A percentile compares a stretch with the other conserved stretches of the same genome.
phyloP scores from a whole-genome alignment of 169 alveolate species.

The Plasmodium ovale region DNA sequence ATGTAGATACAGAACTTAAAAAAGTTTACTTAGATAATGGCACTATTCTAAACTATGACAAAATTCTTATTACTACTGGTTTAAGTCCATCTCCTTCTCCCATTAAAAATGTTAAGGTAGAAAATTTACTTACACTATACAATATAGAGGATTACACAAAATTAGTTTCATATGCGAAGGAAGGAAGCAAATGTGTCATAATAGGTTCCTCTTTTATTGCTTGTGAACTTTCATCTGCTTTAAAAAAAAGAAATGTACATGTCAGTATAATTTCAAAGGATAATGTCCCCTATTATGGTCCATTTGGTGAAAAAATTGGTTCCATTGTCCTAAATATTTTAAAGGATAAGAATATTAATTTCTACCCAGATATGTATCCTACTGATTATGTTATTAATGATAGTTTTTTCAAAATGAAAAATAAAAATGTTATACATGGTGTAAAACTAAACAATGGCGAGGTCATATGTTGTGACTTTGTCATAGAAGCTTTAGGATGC shows the following conservation, averaged over 20 bases:
- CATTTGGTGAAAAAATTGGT: slow-evolving; percentile 82
- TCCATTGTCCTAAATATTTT: slow-evolving; percentile 75
- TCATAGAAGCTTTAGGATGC: slow-evolving; percentile 87
- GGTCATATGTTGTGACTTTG: slow-evolving; percentile 83
- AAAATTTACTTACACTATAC: slow-evolving; percentile 81
- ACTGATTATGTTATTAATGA: slow-evolving; percentile 61
- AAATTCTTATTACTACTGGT: slow-evolving; percentile 85
- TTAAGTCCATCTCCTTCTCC: slow-evolving; percentile 75
- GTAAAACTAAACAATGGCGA: slow-evolving; percentile 78
- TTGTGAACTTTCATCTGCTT: slow-evolving; percentile 84
- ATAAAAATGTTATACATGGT: slow-evolving; percentile 77
- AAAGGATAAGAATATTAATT: slow-evolving; percentile 77
- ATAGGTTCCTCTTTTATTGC: slow-evolving; percentile 87
- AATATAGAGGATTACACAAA: slow-evolving; percentile 75
- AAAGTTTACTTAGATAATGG: slow-evolving; percentile 81
- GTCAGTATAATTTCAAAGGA: slow-evolving; percentile 81
- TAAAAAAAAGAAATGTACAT: slow-evolving; percentile 79
- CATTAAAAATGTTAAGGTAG: not conserved
- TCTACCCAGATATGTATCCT: slow-evolving; percentile 73
- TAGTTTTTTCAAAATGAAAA: slow-evolving; percentile 25
- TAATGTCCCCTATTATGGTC: slow-evolving; percentile 74
- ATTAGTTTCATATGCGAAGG: slow-evolving; percentile 76
- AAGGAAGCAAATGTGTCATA: slow-evolving; percentile 78
- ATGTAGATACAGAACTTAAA: slow-evolving; percentile 76
- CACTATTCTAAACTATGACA: slow-evolving; percentile 79